Percentiles rank a stretch among this genome's conserved stretches.
phyloP scores from a whole-genome alignment of 2,329 filamentous ascomycete species.

The Pyricularia pennisetigena region DNA sequence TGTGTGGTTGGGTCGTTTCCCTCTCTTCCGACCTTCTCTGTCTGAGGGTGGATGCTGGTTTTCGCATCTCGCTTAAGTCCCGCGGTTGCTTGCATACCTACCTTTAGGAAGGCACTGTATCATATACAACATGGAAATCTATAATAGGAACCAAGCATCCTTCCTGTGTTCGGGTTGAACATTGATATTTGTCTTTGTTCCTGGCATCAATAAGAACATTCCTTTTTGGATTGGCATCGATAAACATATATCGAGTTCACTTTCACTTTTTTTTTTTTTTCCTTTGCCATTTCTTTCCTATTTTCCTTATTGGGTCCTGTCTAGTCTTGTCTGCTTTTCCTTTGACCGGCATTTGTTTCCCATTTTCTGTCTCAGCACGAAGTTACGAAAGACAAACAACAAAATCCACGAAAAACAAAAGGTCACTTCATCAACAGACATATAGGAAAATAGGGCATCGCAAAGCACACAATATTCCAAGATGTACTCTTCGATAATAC shows the following conservation, averaged over 20 bases:
- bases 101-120: neutral
- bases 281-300: slow-evolving; percentile 6
- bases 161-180: neutral
- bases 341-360: slow-evolving; percentile 5
- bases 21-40: neutral
- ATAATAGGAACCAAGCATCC: neutral
- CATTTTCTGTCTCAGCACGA: slow-evolving; percentile 4
- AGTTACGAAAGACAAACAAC: slow-evolving; percentile 2
- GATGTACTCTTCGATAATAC: slow-evolving; percentile 39
- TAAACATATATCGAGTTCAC: slow-evolving; percentile 5
- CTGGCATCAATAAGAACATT: neutral
- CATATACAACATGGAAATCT: neutral
- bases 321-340: slow-evolving; percentile 6
- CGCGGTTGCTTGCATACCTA: neutral
- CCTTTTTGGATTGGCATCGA: neutral
- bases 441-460: neutral
- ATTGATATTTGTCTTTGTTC: neutral
- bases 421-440: neutral
- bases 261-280: slow-evolving; percentile 8
- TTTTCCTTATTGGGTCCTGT: slow-evolving; percentile 8
- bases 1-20: neutral
- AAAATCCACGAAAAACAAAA: neutral
- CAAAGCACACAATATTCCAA: neutral
- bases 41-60: neutral
- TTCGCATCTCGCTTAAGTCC: neutral